phyloP scores from a whole-genome alignment of 2,329 filamentous ascomycete genomes.

The Blastomyces parvus region DNA sequence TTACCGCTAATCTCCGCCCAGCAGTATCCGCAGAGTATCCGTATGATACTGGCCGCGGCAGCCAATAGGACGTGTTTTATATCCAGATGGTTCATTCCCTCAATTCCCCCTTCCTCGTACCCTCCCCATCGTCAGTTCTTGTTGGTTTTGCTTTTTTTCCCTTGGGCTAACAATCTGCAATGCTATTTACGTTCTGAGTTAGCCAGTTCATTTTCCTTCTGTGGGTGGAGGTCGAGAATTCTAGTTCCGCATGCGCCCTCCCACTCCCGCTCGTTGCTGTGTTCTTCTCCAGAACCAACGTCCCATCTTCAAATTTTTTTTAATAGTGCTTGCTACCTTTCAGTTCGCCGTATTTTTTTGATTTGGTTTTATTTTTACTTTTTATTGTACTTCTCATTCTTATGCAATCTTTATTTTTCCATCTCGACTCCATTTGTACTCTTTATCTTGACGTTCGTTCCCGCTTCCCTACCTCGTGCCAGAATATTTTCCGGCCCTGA shows the following conservation, averaged over 20 bases:
- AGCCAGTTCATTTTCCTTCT: slow-evolving; percentile 6
- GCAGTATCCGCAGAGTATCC: slow-evolving; percentile 13
- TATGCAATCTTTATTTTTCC: neutral
- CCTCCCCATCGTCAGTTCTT: slow-evolving; percentile 4
- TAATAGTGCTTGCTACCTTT: neutral
- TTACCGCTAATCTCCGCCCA: slow-evolving; percentile 9
- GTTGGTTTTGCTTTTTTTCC: slow-evolving; percentile 9
- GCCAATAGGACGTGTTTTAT: neutral
- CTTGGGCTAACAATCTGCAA: slow-evolving; percentile 2
- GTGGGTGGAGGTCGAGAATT: neutral
- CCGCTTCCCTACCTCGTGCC: neutral
- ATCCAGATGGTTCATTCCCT: neutral
- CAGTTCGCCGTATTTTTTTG: neutral
- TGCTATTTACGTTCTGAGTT: slow-evolving; percentile 4
- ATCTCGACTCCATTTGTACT: neutral
- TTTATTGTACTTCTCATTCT: neutral
- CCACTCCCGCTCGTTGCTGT: neutral
- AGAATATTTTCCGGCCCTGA: neutral
- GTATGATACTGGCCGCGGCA: slow-evolving; percentile 12
- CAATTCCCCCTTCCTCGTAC: slow-evolving; percentile 2
- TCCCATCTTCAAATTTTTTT: neutral
- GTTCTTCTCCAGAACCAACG: neutral
- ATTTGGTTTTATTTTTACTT: neutral
- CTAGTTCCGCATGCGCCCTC: neutral
- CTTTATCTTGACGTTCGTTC: slow-evolving; percentile 1